phyloP scores from a whole-genome alignment of 1,284 basidiomycete genomes.

The Tylopilus sp. region DNA sequence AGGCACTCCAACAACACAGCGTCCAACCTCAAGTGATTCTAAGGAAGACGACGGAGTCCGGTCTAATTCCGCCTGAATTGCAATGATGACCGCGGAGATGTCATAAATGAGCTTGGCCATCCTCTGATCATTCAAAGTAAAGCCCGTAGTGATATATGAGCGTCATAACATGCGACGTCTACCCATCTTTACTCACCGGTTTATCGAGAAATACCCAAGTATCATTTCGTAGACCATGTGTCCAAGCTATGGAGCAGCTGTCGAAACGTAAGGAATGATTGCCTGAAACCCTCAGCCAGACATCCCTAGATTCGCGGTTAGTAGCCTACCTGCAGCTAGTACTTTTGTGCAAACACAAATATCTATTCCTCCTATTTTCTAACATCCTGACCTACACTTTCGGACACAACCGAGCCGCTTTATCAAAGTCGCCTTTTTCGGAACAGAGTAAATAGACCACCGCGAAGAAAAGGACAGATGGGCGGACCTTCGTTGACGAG shows the following conservation, averaged over 20 bases:
- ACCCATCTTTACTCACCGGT: conserved; percentile 43
- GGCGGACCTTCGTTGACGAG: conserved; percentile 66
- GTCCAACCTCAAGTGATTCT: conserved; percentile 36
- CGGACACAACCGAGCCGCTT: conserved; percentile 82
- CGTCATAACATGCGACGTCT: background rate
- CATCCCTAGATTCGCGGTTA: background rate
- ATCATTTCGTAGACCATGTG: conserved; percentile 94
- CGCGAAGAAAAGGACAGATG: background rate
- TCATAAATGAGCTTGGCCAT: conserved; percentile 95
- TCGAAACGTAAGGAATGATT: conserved; percentile 89
- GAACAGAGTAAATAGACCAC: background rate
- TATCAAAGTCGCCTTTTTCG: conserved; percentile 65
- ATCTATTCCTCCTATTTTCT: conserved; percentile 93
- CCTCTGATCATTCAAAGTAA: conserved; percentile 79
- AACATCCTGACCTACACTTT: conserved; percentile 80
- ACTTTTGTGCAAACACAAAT: conserved; percentile 80
- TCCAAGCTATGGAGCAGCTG: conserved; percentile 73
- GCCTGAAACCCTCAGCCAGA: conserved; percentile 43
- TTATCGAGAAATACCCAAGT: conserved; percentile 79
- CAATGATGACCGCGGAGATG: conserved; percentile 78
- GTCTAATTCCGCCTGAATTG: conserved; percentile 80
- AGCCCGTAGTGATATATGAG: conserved; percentile 47
- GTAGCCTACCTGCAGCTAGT: conserved; percentile 65
- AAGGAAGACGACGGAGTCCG: conserved; percentile 50
- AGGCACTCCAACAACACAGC: conserved; percentile 81